phyloP scores from a whole-genome alignment of 2,329 filamentous ascomycete genomes.

The Thyridium curvatum region DNA sequence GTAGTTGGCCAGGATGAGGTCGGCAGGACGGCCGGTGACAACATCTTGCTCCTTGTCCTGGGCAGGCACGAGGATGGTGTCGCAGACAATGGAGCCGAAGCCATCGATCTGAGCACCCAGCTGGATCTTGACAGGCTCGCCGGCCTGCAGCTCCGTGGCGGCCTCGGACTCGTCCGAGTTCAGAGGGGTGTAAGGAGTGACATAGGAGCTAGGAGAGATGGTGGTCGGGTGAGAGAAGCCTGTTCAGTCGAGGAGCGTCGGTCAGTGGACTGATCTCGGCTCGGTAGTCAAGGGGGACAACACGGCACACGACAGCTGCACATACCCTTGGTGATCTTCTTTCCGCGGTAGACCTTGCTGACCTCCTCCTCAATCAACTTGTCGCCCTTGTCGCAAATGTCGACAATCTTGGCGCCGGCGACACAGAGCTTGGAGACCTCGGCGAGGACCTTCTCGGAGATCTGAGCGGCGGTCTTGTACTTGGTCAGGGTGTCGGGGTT shows the following conservation, averaged over 20 bases:
- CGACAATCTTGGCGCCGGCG: constrained; percentile 85
- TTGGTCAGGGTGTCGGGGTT: constrained; percentile 96
- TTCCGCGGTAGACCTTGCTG: constrained; percentile 94
- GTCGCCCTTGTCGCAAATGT: constrained; percentile 93
- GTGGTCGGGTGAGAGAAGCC: constrained; percentile 92
- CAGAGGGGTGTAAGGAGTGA: constrained; percentile 95
- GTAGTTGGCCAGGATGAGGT: constrained; percentile 84
- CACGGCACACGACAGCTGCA: constrained; percentile 8
- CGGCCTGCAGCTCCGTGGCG: constrained; percentile 68
- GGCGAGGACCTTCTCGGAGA: constrained; percentile 92
- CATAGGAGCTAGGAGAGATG: constrained; percentile 85
- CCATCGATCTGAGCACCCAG: constrained; percentile 97
- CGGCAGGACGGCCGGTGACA: constrained; percentile 72
- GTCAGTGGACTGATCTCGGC: constrained; percentile 1
- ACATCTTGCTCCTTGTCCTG: constrained; percentile 52
- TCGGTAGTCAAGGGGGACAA: not conserved
- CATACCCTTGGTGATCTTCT: constrained; percentile 88
- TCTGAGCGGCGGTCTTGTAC: constrained; percentile 94
- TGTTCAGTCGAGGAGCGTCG: constrained; percentile 26
- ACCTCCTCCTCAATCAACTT: constrained; percentile 91
- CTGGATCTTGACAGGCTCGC: constrained; percentile 93
- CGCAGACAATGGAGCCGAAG: constrained; percentile 92
- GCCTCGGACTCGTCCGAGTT: constrained; percentile 83
- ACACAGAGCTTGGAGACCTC: constrained; percentile 69
- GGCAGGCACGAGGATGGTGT: constrained; percentile 71